Evolutionary conservation across 208 protist genomes (phyloP).

Genomic region (Wallacemonas sp.): DNA sequence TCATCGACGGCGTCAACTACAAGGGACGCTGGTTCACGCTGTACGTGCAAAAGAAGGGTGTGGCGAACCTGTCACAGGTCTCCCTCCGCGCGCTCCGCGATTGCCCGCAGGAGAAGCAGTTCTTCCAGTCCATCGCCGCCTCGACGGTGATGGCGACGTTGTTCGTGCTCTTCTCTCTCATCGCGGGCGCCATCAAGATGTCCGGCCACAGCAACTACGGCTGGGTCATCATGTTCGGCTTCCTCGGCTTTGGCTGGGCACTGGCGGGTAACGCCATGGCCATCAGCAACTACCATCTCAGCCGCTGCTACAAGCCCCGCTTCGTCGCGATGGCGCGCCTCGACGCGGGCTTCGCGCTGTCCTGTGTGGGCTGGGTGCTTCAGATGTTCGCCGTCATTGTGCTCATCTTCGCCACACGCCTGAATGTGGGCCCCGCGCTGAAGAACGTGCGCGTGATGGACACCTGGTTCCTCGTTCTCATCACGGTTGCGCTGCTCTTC

Average conservation of each 20-base stretch:
- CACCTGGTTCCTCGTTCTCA: slow-evolving; percentile 43
- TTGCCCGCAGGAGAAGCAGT: slow-evolving; percentile 67
- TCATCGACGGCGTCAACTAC: slow-evolving; percentile 38
- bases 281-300: slow-evolving; percentile 45
- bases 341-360: slow-evolving; percentile 60
- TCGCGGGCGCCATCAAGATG: slow-evolving; percentile 33
- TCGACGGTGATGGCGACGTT: slow-evolving; percentile 40
- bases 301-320: slow-evolving; percentile 38
- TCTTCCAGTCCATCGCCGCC: slow-evolving; percentile 53
- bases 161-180: slow-evolving; percentile 41
- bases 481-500: slow-evolving; percentile 37
- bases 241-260: slow-evolving; percentile 53
- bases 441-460: slow-evolving; percentile 52
- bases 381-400: slow-evolving; percentile 40
- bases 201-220: slow-evolving; percentile 40
- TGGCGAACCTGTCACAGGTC: slow-evolving; percentile 13
- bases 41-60: slow-evolving; percentile 37
- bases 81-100: slow-evolving; percentile 18
- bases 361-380: slow-evolving; percentile 52
- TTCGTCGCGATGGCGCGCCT: slow-evolving; percentile 34
- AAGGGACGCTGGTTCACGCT: slow-evolving; percentile 39
- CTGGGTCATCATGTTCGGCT: slow-evolving; percentile 46
- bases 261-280: slow-evolving; percentile 56
- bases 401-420: slow-evolving; percentile 38
- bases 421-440: slow-evolving; percentile 57